phyloP scores from a whole-genome alignment of 805 yeast species.

The Pichia ethanolica region DNA sequence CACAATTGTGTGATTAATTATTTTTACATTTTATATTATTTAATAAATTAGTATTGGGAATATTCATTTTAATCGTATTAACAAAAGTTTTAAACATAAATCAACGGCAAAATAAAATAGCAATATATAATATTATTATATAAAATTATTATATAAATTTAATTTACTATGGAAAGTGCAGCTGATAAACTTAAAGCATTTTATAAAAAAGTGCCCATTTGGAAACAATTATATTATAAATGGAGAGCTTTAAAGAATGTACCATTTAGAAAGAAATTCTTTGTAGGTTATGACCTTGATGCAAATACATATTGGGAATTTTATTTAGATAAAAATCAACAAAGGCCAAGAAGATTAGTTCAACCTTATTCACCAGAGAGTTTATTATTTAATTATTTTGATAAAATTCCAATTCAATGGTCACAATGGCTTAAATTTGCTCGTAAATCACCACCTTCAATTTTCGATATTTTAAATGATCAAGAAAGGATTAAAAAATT shows the following conservation, averaged over 20 bases:
- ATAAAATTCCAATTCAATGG: slow-evolving; percentile 66
- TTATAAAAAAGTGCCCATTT: slow-evolving; percentile 36
- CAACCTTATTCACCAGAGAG: slow-evolving; percentile 44
- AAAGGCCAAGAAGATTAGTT: slow-evolving; percentile 53
- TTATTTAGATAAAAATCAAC: slow-evolving; percentile 33
- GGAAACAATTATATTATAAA: slow-evolving; percentile 42
- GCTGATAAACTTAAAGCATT: slow-evolving; percentile 41
- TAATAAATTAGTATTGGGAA: no score
- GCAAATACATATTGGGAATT: slow-evolving; percentile 88
- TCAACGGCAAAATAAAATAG: no score
- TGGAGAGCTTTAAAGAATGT: slow-evolving; percentile 56
- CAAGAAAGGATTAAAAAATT: slow-evolving; percentile 46
- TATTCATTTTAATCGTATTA: no score
- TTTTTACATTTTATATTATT: no score
- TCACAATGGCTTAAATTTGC: slow-evolving; percentile 71
- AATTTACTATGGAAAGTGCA: neutral
- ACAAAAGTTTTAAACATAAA: no score
- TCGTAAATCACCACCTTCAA: slow-evolving; percentile 50
- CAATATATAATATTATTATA: no score
- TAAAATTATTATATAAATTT: no score
- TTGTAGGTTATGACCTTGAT: slow-evolving; percentile 70
- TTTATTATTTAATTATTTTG: slow-evolving; percentile 51
- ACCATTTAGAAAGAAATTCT: slow-evolving; percentile 65
- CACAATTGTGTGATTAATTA: no score
- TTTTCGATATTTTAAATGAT: slow-evolving; percentile 56